These are phyloP conservation scores for Candida nanaspora DNA, from an alignment of 805 yeast genomes.

Conservation along the genomic window DNA sequence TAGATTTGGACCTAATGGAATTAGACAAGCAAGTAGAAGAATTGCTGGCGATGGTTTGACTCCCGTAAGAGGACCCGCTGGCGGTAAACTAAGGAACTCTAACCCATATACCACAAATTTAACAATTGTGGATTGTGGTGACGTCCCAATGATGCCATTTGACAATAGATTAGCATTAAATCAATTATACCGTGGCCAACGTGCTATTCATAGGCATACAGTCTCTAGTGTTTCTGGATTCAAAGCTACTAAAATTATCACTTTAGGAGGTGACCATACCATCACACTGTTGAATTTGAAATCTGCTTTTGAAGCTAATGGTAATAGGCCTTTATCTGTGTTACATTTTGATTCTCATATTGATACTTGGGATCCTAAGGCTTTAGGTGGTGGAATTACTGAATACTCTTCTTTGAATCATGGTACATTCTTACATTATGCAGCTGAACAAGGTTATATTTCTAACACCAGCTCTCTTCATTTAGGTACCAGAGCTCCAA, in stretches of 20 bases:
- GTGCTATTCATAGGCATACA: constrained; percentile 37
- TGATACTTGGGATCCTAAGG: constrained; percentile 62
- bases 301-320: constrained; percentile 36
- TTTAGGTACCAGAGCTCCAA: constrained; percentile 63
- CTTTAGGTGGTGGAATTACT: constrained; percentile 55
- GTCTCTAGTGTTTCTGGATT: constrained; percentile 13
- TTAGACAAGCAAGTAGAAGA: constrained; percentile 35
- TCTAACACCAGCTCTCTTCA: constrained; percentile 43
- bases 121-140: constrained; percentile 50
- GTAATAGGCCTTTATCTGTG: constrained; percentile 34
- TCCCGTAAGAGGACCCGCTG: constrained; percentile 32
- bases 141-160: constrained; percentile 54
- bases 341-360: constrained; percentile 58
- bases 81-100: constrained; percentile 26
- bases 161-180: constrained; percentile 50
- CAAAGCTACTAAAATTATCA: constrained; percentile 30
- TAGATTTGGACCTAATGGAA: constrained; percentile 50
- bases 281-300: constrained; percentile 40
- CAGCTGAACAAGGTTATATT: constrained; percentile 58
- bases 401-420: constrained; percentile 51
- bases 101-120: constrained; percentile 38
- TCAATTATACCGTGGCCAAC: constrained; percentile 47
- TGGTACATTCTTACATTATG: constrained; percentile 66
- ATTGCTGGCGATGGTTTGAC: constrained; percentile 31
- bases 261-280: constrained; percentile 56